Percentiles rank a stretch among this genome's conserved stretches.
Evolutionary conservation across 1,284 basidiomycete species (phyloP).

Genomic region (Ustilago vetiveriae): DNA sequence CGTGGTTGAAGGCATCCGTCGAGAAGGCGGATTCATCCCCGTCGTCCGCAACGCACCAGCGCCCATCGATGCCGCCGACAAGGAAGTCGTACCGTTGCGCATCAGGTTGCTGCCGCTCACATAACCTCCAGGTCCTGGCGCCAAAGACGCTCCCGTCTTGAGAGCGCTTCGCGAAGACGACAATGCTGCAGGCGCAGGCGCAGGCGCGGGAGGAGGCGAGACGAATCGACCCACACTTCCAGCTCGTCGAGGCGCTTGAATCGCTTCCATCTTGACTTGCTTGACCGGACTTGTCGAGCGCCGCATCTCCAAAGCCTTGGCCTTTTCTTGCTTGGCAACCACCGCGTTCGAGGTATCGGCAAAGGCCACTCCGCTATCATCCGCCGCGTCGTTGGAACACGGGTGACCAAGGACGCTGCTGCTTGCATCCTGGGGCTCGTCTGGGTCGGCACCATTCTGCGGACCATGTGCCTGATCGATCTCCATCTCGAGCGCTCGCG

Average conservation of each 20-base stretch:
- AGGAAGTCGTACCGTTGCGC: constrained; percentile 26
- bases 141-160: neutral
- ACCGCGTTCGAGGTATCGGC: neutral
- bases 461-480: constrained; percentile 13
- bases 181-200: neutral
- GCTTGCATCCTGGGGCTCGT: neutral
- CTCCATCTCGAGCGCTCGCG: constrained; percentile 43
- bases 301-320: constrained; percentile 18
- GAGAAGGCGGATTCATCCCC: constrained; percentile 1
- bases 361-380: constrained; percentile 43
- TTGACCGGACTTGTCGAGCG: constrained; percentile 43
- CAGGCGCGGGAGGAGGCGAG: constrained; percentile 24
- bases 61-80: constrained; percentile 14
- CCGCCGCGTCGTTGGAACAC: constrained; percentile 11
- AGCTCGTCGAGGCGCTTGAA: constrained; percentile 20
- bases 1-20: constrained; percentile 10
- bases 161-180: neutral
- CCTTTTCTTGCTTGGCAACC: constrained; percentile 23
- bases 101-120: constrained; percentile 9
- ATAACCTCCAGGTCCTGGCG: neutral
- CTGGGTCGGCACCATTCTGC: neutral
- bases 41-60: neutral
- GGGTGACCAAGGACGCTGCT: neutral
- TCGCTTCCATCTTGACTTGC: constrained; percentile 30
- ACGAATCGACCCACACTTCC: constrained; percentile 46